Evolutionary conservation across 495 filamentous ascomycete species (phyloP).

Genomic region (Neurospora intermedia): DNA sequence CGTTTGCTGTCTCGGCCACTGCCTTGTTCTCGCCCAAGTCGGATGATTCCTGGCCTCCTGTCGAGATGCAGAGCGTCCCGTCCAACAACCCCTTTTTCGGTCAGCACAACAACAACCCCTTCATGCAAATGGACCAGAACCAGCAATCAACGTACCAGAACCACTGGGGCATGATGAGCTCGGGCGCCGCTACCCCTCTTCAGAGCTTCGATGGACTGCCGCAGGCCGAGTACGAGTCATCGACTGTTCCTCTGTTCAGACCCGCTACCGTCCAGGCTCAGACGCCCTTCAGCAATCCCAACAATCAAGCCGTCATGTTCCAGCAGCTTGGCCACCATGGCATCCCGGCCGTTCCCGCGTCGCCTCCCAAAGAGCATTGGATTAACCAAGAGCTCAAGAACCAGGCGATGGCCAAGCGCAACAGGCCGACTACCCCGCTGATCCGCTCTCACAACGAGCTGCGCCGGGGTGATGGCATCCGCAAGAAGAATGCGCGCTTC

Average conservation of each 20-base stretch:
- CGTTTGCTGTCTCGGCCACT: slow-evolving; percentile 52
- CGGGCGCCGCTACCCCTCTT: slow-evolving; percentile 36
- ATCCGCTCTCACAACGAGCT: slow-evolving; percentile 75
- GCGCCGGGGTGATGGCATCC: slow-evolving; percentile 78
- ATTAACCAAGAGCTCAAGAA: slow-evolving; percentile 44
- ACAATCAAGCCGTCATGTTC: slow-evolving; percentile 40
- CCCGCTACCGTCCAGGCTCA: slow-evolving; percentile 35
- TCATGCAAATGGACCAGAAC: slow-evolving; percentile 47
- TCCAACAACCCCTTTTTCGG: slow-evolving; percentile 56
- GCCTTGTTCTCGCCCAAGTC: slow-evolving; percentile 65
- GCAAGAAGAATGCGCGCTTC: slow-evolving; percentile 99
- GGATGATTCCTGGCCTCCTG: slow-evolving; percentile 53
- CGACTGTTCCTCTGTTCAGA: slow-evolving; percentile 39
- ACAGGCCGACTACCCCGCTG: slow-evolving; percentile 55
- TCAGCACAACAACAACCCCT: slow-evolving; percentile 42
- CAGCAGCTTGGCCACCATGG: slow-evolving; percentile 31
- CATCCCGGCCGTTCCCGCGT: slow-evolving; percentile 34
- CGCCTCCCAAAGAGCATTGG: slow-evolving; percentile 45
- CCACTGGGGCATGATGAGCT: slow-evolving; percentile 52
- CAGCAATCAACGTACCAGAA: slow-evolving; percentile 39
- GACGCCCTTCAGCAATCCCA: slow-evolving; percentile 42
- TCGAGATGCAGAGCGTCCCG: slow-evolving; percentile 45
- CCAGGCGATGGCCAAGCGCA: slow-evolving; percentile 57
- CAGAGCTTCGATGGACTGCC: slow-evolving; percentile 55
- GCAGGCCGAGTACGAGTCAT: slow-evolving; percentile 42